Percentiles rank a stretch among this genome's conserved stretches.
Conservation (phyloP, 768 basidiomycete genomes). For the Astraeus odoratus region DNA sequence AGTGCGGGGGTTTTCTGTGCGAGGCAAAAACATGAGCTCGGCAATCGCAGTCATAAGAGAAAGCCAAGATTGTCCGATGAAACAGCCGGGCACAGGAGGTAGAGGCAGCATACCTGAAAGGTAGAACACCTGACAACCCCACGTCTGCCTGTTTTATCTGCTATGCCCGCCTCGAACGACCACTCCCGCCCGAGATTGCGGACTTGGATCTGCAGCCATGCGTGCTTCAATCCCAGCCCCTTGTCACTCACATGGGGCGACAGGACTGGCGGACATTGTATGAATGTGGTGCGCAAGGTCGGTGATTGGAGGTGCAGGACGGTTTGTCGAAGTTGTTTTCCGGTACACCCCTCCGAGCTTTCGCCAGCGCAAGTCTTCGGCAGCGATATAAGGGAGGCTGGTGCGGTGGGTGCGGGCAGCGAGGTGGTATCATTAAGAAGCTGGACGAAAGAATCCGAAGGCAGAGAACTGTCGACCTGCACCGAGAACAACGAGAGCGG, state of each 20-base stretch:
- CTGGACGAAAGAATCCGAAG: conserved; percentile 58
- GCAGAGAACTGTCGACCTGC: conserved; percentile 41
- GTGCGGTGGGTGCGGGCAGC: conserved; percentile 37
- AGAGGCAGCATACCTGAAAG: conserved; percentile 54
- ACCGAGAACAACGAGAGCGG: conserved; percentile 51
- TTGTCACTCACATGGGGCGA: conserved; percentile 6
- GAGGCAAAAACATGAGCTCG: neutral
- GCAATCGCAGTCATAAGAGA: neutral
- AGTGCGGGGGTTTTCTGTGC: conserved; percentile 50
- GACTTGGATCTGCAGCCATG: conserved; percentile 73
- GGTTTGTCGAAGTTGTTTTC: conserved; percentile 46
- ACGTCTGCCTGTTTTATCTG: conserved; percentile 51
- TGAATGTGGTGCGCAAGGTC: conserved; percentile 57
- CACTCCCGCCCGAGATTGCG: conserved; percentile 61
- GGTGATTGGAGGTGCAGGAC: conserved; percentile 80
- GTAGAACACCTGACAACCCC: conserved; percentile 68
- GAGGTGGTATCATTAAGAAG: conserved; percentile 55
- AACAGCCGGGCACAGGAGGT: neutral
- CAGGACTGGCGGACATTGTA: conserved; percentile 48
- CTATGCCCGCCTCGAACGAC: conserved; percentile 70
- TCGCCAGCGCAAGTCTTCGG: conserved; percentile 28
- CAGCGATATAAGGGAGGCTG: conserved; percentile 39
- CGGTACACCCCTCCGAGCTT: conserved; percentile 25
- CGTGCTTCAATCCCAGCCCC: conserved; percentile 55
- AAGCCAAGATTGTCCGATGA: neutral